These are phyloP conservation scores for Peniophora sp. DNA, from an alignment of 1,284 basidiomycete genomes.

Conservation along the genomic window DNA sequence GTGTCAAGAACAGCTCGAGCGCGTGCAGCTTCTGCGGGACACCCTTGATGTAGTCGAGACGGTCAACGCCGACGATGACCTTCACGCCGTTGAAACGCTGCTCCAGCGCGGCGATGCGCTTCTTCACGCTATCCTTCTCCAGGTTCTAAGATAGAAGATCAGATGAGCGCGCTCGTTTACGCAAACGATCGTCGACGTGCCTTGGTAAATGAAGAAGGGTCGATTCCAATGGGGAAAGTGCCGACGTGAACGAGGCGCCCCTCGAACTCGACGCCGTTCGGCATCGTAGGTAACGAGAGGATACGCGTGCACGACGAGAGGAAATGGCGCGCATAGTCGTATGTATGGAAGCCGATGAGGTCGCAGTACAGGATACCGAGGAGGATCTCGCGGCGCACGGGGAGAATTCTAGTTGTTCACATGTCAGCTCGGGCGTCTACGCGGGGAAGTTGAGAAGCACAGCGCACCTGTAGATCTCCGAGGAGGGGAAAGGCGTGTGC, in stretches of 20 bases:
- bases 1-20: slow-evolving; percentile 91
- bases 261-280: slow-evolving; percentile 95
- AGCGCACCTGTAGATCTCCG: slow-evolving; percentile 94
- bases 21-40: slow-evolving; percentile 98
- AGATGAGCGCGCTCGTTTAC: no score
- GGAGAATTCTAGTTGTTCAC: slow-evolving; percentile 65
- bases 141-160: slow-evolving; percentile 48
- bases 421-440: slow-evolving; percentile 2
- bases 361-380: slow-evolving; percentile 95
- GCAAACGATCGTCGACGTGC: slow-evolving; percentile 27
- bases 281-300: slow-evolving; percentile 93
- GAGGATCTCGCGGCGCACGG: slow-evolving; percentile 93
- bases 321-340: slow-evolving; percentile 99
- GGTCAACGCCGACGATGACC: slow-evolving; percentile 96
- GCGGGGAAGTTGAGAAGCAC: slow-evolving; percentile 5
- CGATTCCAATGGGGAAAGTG: slow-evolving; percentile 98
- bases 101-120: slow-evolving; percentile 77
- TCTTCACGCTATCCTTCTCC: slow-evolving; percentile 69
- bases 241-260: slow-evolving; percentile 94
- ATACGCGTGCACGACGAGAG: slow-evolving; percentile 97
- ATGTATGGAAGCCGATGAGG: slow-evolving; percentile 98
- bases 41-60: slow-evolving; percentile 99
- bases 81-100: slow-evolving; percentile 92
- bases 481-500: slow-evolving; percentile 97
- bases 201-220: slow-evolving; percentile 86